A percentile compares a stretch with the other conserved stretches of the same genome.
Evolutionary conservation across 352 stramenopile species (phyloP).

Genomic region (Plasmopara muralis): DNA sequence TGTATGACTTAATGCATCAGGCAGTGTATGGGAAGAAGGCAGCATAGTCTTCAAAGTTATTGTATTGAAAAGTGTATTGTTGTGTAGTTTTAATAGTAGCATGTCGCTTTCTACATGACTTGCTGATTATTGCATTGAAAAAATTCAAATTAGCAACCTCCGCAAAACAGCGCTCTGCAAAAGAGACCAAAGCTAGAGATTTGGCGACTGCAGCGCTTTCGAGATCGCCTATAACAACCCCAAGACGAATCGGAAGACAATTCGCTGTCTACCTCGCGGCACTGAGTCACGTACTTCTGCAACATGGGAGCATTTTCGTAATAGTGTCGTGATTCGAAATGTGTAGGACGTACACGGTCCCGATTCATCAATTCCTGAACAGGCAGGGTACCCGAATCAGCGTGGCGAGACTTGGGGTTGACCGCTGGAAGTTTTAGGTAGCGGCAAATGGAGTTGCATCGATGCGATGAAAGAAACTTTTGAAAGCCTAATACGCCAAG

Average conservation of each 20-base stretch:
- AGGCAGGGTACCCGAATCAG: slow-evolving; percentile 65
- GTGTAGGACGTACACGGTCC: slow-evolving; percentile 56
- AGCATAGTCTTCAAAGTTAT: slow-evolving; percentile 10
- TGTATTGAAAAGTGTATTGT: slow-evolving; percentile 4
- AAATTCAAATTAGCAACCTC: slow-evolving; percentile 11
- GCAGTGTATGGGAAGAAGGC: slow-evolving; percentile 31
- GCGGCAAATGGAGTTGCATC: slow-evolving; percentile 85
- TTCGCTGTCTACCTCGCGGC: slow-evolving; percentile 35
- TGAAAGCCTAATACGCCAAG: slow-evolving; percentile 77
- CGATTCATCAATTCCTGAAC: slow-evolving; percentile 79
- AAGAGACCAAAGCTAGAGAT: slow-evolving; percentile 12
- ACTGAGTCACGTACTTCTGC: slow-evolving; percentile 79
- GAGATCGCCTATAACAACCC: slow-evolving; percentile 18
- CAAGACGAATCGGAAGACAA: slow-evolving; percentile 27
- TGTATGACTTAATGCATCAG: slow-evolving; percentile 41
- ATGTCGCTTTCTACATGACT: slow-evolving; percentile 15
- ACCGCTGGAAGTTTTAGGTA: slow-evolving; percentile 79
- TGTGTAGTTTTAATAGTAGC: not conserved
- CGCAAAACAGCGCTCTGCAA: slow-evolving; percentile 25
- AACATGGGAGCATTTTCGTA: slow-evolving; percentile 83
- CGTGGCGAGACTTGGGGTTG: slow-evolving; percentile 72
- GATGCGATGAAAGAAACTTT: slow-evolving; percentile 82
- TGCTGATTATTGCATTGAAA: not conserved
- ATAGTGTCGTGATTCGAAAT: slow-evolving; percentile 83
- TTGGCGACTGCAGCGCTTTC: slow-evolving; percentile 10